Evolutionary conservation across 1,284 basidiomycete genomes (phyloP).

Genomic region (Apiotrichum mycotoxinovorans): DNA sequence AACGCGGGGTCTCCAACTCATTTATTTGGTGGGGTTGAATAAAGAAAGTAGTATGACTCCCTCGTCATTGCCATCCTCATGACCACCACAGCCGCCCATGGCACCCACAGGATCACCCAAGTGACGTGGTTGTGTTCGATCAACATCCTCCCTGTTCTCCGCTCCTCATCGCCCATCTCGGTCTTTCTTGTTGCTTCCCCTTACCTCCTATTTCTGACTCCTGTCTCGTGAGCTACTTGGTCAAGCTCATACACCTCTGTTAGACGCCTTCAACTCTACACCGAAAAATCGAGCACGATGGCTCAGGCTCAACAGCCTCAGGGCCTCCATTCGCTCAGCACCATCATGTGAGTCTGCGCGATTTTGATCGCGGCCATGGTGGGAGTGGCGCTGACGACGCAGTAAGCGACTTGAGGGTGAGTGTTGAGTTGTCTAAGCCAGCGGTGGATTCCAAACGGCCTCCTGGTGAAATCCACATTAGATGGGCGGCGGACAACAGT

Average conservation of each 20-base stretch:
- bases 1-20: too few species aligned
- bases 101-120: too few species aligned
- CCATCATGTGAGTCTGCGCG: conserved; percentile 41
- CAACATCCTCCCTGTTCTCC: too few species aligned
- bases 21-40: too few species aligned
- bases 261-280: background rate
- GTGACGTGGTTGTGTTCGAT: too few species aligned
- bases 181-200: background rate
- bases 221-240: background rate
- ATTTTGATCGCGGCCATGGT: conserved; percentile 52
- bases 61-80: too few species aligned
- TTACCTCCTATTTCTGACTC: background rate
- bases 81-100: too few species aligned
- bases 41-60: too few species aligned
- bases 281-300: conserved; percentile 9
- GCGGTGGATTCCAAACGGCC: too few species aligned
- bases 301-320: conserved; percentile 25
- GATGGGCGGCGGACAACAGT: too few species aligned
- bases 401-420: conserved; percentile 57
- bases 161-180: too few species aligned
- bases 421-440: conserved; percentile 24
- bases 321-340: conserved; percentile 44
- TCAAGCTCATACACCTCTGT: background rate
- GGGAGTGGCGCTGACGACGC: conserved; percentile 5
- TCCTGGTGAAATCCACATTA: too few species aligned